Conservation (phyloP, 495 filamentous ascomycete species). For the Talaromyces borbonicus region DNA sequence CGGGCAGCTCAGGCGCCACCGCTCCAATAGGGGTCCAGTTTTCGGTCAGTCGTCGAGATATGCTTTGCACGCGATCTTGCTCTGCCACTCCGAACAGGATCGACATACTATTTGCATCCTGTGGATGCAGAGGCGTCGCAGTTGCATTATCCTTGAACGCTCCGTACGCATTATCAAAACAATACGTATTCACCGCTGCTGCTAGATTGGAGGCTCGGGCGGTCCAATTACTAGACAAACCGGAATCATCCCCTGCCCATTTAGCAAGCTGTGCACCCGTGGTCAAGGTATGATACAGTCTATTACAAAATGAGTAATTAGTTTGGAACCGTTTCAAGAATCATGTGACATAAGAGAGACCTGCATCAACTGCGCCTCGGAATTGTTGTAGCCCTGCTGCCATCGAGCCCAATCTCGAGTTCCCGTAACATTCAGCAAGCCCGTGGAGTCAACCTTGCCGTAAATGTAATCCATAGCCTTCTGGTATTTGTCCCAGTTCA, state of each 20-base stretch:
- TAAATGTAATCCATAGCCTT: slow-evolving; percentile 46
- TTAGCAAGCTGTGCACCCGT: slow-evolving; percentile 40
- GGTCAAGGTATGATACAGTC: slow-evolving; percentile 40
- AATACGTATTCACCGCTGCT: slow-evolving; percentile 34
- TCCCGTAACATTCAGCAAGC: slow-evolving; percentile 47
- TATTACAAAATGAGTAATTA: slow-evolving; percentile 12
- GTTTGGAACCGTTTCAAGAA: no score
- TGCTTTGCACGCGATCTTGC: slow-evolving; percentile 18
- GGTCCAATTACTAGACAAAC: slow-evolving; percentile 33
- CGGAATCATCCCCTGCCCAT: slow-evolving; percentile 38
- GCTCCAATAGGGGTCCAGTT: slow-evolving; percentile 53
- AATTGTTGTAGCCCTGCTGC: slow-evolving; percentile 41
- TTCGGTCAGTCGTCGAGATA: slow-evolving; percentile 36
- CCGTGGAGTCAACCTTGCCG: slow-evolving; percentile 39
- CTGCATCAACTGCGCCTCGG: slow-evolving; percentile 47
- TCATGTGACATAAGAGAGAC: no score
- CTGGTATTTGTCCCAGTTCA: slow-evolving; percentile 42
- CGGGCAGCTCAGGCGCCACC: slow-evolving; percentile 45
- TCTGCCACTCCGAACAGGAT: slow-evolving; percentile 29
- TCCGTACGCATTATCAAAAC: slow-evolving; percentile 40
- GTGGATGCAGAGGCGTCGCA: slow-evolving; percentile 34
- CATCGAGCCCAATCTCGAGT: slow-evolving; percentile 49
- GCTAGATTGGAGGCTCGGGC: slow-evolving; percentile 27
- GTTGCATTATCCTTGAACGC: slow-evolving; percentile 50
- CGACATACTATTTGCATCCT: slow-evolving; percentile 45